phyloP scores from a whole-genome alignment of 164 flowering plant genomes.

The Vitis amurensis region DNA sequence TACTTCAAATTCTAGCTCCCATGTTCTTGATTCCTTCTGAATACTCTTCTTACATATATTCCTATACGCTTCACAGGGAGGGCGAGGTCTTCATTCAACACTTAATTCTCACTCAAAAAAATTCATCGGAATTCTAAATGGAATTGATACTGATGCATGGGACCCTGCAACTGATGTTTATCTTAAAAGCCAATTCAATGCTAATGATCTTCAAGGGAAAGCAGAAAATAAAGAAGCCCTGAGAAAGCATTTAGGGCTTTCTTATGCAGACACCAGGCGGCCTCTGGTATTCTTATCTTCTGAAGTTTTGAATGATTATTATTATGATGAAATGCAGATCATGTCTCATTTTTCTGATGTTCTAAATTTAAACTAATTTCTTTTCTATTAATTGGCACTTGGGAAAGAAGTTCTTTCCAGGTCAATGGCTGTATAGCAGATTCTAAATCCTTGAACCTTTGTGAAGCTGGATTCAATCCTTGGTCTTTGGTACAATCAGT shows the following conservation, averaged over 20 bases:
- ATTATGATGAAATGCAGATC: background rate
- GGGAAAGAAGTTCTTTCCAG: no score
- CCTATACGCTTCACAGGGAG: constrained; percentile 53
- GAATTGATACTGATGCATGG: constrained; percentile 93
- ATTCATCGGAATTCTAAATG: constrained; percentile 90
- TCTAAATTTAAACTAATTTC: background rate
- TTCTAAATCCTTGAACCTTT: no score
- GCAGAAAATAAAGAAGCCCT: constrained; percentile 69
- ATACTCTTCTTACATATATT: background rate
- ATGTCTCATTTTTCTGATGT: background rate
- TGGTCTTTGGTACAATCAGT: no score
- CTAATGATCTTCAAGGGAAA: constrained; percentile 82
- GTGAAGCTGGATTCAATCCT: no score
- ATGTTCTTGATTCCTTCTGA: background rate
- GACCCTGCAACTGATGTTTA: constrained; percentile 77
- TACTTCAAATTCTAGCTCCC: no score
- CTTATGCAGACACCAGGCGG: constrained; percentile 44
- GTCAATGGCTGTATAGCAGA: no score
- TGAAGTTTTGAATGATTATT: background rate
- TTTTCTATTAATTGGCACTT: no score
- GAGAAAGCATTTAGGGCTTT: constrained; percentile 62
- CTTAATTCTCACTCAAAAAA: constrained; percentile 77
- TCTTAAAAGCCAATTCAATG: constrained; percentile 73
- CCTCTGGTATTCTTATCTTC: constrained; percentile 64
- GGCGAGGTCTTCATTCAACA: constrained; percentile 77